Evolutionary conservation across 805 yeast species (phyloP).

Genomic region (Candida adriatica): DNA sequence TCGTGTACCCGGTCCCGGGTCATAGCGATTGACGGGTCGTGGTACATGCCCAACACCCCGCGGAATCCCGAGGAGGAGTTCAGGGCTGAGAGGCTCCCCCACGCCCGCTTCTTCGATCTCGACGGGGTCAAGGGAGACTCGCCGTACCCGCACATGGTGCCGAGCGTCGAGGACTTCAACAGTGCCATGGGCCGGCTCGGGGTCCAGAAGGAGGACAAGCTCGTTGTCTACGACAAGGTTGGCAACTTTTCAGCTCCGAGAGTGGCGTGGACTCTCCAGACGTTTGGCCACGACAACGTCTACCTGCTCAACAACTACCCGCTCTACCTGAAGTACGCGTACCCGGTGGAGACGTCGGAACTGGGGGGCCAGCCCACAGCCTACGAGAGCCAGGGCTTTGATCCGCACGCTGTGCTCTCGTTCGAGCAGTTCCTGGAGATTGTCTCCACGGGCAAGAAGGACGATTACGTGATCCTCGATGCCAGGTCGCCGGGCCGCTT

Average conservation of each 20-base stretch:
- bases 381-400: slow-evolving; percentile 32
- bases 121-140: slow-evolving; percentile 62
- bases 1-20: slow-evolving; percentile 23
- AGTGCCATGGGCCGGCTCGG: slow-evolving; percentile 49
- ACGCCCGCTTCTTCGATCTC: slow-evolving; percentile 71
- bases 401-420: slow-evolving; percentile 45
- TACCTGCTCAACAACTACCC: slow-evolving; percentile 65
- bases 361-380: slow-evolving; percentile 12
- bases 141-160: slow-evolving; percentile 88
- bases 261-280: slow-evolving; percentile 82
- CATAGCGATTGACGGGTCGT: slow-evolving; percentile 77
- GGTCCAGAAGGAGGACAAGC: slow-evolving; percentile 42
- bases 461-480: slow-evolving; percentile 56
- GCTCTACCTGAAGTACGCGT: slow-evolving; percentile 39
- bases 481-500: slow-evolving; percentile 77
- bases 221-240: slow-evolving; percentile 78
- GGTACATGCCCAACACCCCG: slow-evolving; percentile 82
- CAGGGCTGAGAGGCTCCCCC: slow-evolving; percentile 49
- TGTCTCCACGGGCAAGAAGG: slow-evolving; percentile 40
- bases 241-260: slow-evolving; percentile 88
- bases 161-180: slow-evolving; percentile 51
- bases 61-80: slow-evolving; percentile 55
- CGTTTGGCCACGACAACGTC: slow-evolving; percentile 71
- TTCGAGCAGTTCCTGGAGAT: slow-evolving; percentile 62
- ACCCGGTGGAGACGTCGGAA: slow-evolving; percentile 34